Conservation (phyloP, 345 rosid species). For the Hibiscus syriacus region DNA sequence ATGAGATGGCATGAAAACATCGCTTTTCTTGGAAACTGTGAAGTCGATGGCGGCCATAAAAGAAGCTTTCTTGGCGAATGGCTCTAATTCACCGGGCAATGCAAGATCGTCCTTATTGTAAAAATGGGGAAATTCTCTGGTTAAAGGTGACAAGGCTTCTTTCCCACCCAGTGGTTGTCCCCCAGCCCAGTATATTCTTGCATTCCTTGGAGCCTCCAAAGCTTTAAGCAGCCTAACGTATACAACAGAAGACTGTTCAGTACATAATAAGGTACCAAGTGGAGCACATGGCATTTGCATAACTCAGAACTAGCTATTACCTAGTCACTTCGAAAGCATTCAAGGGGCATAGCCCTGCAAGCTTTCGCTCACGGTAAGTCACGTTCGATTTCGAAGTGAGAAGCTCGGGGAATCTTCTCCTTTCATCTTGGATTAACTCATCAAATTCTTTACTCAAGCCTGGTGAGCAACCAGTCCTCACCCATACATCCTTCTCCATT, state of each 20-base stretch:
- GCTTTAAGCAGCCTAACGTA: conserved; percentile 78
- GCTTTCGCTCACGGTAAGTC: conserved; percentile 69
- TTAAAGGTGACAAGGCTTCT: conserved; percentile 65
- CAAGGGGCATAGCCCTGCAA: conserved; percentile 88
- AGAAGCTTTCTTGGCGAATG: conserved; percentile 71
- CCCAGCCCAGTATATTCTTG: conserved; percentile 89
- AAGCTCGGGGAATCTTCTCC: conserved; percentile 82
- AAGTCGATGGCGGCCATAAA: conserved; percentile 84
- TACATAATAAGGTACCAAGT: neutral
- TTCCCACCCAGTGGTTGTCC: conserved; percentile 85
- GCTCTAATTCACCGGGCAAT: conserved; percentile 66
- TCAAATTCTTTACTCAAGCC: conserved; percentile 69
- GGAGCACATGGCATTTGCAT: neutral
- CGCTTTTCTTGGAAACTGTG: conserved; percentile 67
- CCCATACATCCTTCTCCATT: conserved; percentile 93
- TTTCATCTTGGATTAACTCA: conserved; percentile 58
- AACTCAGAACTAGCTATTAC: conserved; percentile 22
- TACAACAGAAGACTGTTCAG: neutral
- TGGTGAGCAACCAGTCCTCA: conserved; percentile 87
- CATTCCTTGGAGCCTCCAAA: conserved; percentile 66
- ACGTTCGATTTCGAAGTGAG: conserved; percentile 76
- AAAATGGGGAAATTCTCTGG: conserved; percentile 55
- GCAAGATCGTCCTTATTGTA: conserved; percentile 83
- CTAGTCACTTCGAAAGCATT: conserved; percentile 82
- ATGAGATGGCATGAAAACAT: conserved; percentile 96